These are phyloP conservation scores for Gossypium davidsonii DNA, from an alignment of 441 rosid species.

Conservation along the genomic window DNA sequence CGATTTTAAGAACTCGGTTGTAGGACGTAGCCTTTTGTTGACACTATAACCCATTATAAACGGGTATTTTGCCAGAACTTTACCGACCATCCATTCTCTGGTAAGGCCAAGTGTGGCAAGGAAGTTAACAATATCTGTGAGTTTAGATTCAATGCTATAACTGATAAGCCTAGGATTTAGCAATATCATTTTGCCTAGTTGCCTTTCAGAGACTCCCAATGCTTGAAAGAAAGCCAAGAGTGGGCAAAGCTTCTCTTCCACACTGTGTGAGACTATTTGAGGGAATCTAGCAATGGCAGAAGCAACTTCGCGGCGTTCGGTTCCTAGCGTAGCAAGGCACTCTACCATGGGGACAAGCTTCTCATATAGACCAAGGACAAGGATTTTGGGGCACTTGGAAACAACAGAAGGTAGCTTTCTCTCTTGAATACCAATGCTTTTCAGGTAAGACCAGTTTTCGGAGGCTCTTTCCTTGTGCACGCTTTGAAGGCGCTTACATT, in stretches of 20 bases:
- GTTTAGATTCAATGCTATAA: slow-evolving; percentile 79
- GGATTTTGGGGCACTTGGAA: slow-evolving; percentile 84
- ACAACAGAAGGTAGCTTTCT: slow-evolving; percentile 72
- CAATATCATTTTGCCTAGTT: slow-evolving; percentile 71
- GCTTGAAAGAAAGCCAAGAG: slow-evolving; percentile 92
- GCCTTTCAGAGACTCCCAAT: slow-evolving; percentile 75
- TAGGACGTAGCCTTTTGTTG: slow-evolving; percentile 69
- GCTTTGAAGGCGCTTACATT: slow-evolving; percentile 72
- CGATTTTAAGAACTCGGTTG: slow-evolving; percentile 60
- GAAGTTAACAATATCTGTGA: slow-evolving; percentile 54
- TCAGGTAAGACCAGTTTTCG: slow-evolving; percentile 75
- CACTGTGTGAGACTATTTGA: slow-evolving; percentile 76
- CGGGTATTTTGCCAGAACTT: slow-evolving; percentile 66
- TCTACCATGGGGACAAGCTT: slow-evolving; percentile 84
- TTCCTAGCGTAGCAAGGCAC: slow-evolving; percentile 65
- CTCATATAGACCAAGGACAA: slow-evolving; percentile 56
- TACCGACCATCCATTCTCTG: slow-evolving; percentile 68
- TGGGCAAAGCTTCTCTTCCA: slow-evolving; percentile 92
- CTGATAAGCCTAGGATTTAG: slow-evolving; percentile 88
- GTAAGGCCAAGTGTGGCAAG: slow-evolving; percentile 65
- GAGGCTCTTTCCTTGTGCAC: slow-evolving; percentile 62
- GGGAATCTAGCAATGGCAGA: slow-evolving; percentile 79
- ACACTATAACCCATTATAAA: slow-evolving; percentile 88
- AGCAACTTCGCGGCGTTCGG: slow-evolving; percentile 62
- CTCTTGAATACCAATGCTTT: slow-evolving; percentile 68